These are phyloP conservation scores for Botrytis paeoniae DNA, from an alignment of 2,329 filamentous ascomycete species.

Conservation along the genomic window DNA sequence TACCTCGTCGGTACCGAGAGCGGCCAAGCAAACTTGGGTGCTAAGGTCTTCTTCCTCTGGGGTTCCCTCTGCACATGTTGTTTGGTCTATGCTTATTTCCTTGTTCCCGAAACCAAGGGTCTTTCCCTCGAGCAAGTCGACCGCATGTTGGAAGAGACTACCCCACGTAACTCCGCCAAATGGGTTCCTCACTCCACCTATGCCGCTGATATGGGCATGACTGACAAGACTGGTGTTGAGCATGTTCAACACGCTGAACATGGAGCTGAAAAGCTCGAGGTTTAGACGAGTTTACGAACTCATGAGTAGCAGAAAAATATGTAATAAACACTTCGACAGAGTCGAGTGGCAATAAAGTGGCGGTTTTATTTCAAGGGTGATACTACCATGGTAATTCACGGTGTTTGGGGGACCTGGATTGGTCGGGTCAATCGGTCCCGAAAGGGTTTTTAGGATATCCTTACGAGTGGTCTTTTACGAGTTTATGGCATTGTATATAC, in stretches of 20 bases:
- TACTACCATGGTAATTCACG: background rate
- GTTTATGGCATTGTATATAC: background rate
- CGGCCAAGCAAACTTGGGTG: conserved; percentile 42
- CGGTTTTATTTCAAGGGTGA: background rate
- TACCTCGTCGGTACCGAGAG: conserved; percentile 63
- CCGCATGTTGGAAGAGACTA: conserved; percentile 53
- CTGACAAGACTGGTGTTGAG: conserved; percentile 11
- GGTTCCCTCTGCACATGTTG: conserved; percentile 54
- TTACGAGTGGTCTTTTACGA: background rate
- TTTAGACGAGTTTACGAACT: background rate
- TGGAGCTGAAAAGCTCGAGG: background rate
- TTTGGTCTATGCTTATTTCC: conserved; percentile 55
- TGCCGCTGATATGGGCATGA: conserved; percentile 29
- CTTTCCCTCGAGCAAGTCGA: conserved; percentile 72
- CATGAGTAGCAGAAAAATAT: background rate
- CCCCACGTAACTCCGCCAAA: conserved; percentile 40
- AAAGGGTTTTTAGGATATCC: background rate
- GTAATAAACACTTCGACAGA: background rate
- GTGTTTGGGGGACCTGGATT: conserved; percentile 2
- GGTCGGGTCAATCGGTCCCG: background rate
- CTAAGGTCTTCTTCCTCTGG: conserved; percentile 54
- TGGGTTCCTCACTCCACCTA: conserved; percentile 36
- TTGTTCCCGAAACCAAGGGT: conserved; percentile 72
- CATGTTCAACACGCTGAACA: conserved; percentile 3
- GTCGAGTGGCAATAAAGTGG: background rate